phyloP scores from a whole-genome alignment of 2,329 filamentous ascomycete genomes.

The Neobulgaria alba region DNA sequence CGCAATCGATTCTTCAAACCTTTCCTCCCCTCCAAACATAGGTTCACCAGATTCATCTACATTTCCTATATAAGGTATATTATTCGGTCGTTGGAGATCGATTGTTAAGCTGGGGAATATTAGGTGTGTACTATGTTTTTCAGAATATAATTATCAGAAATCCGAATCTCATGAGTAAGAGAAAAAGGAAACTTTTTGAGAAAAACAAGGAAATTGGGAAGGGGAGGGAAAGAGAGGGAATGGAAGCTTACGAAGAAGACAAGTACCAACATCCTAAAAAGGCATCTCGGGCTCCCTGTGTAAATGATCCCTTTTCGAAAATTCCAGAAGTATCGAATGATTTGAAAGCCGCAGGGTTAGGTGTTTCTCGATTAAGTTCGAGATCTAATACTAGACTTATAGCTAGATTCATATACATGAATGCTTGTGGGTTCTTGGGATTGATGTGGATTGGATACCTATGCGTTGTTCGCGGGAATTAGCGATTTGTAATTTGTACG shows the following conservation, averaged over 20 bases:
- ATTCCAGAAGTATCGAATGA: constrained; percentile 16
- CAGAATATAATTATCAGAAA: too few relatives aligned
- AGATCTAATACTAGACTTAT: constrained; percentile 28
- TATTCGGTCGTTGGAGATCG: constrained; percentile 22
- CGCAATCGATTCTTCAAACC: constrained; percentile 9
- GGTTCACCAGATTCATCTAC: constrained; percentile 15
- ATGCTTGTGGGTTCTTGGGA: constrained; percentile 24
- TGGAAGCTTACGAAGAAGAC: constrained; percentile 20
- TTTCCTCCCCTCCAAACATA: constrained; percentile 10
- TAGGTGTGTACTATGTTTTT: too few relatives aligned
- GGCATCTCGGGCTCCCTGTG: constrained; percentile 19
- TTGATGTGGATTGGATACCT: constrained; percentile 26
- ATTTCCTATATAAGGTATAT: constrained; percentile 18
- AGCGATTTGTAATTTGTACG: background rate
- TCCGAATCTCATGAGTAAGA: background rate
- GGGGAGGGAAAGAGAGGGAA: too few relatives aligned
- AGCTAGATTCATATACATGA: constrained; percentile 27
- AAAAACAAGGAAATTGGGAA: too few relatives aligned
- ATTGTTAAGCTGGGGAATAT: constrained; percentile 13
- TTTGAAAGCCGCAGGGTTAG: constrained; percentile 14
- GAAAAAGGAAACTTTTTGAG: too few relatives aligned
- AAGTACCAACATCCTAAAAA: constrained; percentile 28
- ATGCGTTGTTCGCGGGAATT: too few relatives aligned
- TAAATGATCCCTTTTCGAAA: constrained; percentile 14
- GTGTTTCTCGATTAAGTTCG: constrained; percentile 22